phyloP scores from a whole-genome alignment of 2,329 filamentous ascomycete genomes.

The Gnomoniopsis sp. region DNA sequence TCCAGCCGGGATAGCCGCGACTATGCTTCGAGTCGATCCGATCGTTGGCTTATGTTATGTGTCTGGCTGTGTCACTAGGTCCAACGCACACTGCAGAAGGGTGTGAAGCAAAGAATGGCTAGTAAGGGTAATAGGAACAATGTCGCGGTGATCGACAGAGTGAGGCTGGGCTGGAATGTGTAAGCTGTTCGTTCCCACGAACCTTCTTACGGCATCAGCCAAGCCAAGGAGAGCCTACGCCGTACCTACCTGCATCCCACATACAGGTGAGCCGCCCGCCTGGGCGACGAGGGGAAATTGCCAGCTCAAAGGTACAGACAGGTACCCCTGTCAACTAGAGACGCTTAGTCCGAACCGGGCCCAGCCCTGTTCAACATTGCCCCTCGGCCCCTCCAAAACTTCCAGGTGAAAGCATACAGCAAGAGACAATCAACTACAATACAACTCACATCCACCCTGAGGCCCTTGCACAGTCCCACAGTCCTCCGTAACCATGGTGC shows the following conservation, averaged over 20 bases:
- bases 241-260: neutral
- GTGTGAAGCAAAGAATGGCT: neutral
- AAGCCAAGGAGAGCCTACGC: neutral
- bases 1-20: neutral
- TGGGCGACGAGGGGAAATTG: neutral
- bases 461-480: neutral
- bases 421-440: too few relatives aligned
- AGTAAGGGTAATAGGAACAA: neutral
- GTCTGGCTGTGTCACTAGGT: too few relatives aligned
- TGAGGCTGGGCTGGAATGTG: neutral
- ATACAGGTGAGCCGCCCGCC: neutral
- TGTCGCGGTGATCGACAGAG: neutral
- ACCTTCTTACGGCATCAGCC: neutral
- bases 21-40: neutral
- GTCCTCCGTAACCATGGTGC: conserved; percentile 64
- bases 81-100: too few relatives aligned
- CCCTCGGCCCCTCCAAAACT: too few relatives aligned
- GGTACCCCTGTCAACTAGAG: neutral
- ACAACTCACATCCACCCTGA: neutral
- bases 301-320: neutral
- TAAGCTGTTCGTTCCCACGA: conserved; percentile 1
- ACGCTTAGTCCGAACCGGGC: neutral
- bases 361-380: conserved; percentile 8
- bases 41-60: too few relatives aligned
- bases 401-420: too few relatives aligned